These are phyloP conservation scores for Malus hybrid DNA, from an alignment of 331 rosid species.

Conservation along the genomic window DNA sequence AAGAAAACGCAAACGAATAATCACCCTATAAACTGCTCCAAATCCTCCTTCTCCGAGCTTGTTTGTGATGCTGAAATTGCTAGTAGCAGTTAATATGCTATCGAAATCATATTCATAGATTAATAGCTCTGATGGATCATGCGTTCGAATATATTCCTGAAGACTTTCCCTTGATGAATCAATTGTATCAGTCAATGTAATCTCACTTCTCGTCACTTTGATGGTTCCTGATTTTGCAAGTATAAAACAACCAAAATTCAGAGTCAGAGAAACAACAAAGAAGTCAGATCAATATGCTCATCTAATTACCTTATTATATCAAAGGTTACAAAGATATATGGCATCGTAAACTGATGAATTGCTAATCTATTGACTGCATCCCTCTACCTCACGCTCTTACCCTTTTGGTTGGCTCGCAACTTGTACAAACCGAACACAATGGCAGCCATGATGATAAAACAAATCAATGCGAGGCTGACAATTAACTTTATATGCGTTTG, in stretches of 20 bases:
- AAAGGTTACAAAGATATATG: background rate
- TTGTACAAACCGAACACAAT: background rate
- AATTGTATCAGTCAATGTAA: background rate
- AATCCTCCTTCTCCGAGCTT: constrained; percentile 33
- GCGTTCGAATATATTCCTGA: background rate
- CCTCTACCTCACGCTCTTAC: background rate
- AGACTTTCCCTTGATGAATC: background rate
- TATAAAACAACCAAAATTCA: background rate
- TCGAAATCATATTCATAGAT: constrained; percentile 5
- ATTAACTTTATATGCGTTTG: background rate
- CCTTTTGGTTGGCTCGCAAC: background rate
- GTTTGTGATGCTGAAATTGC: constrained; percentile 8
- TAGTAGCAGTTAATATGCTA: constrained; percentile 7
- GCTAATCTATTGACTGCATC: background rate
- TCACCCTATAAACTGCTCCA: constrained; percentile 24
- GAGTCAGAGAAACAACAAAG: background rate
- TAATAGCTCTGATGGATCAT: background rate
- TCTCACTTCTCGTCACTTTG: too few species aligned
- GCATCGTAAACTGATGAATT: background rate
- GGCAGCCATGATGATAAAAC: background rate
- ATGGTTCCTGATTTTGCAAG: background rate
- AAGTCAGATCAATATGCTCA: background rate
- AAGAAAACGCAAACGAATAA: too few species aligned
- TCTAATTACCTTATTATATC: too few species aligned
- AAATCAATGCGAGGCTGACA: background rate